Percentiles rank a stretch among this genome's conserved stretches.
phyloP scores from a whole-genome alignment of 495 filamentous ascomycete species.

The Lentithecium fluviatile region DNA sequence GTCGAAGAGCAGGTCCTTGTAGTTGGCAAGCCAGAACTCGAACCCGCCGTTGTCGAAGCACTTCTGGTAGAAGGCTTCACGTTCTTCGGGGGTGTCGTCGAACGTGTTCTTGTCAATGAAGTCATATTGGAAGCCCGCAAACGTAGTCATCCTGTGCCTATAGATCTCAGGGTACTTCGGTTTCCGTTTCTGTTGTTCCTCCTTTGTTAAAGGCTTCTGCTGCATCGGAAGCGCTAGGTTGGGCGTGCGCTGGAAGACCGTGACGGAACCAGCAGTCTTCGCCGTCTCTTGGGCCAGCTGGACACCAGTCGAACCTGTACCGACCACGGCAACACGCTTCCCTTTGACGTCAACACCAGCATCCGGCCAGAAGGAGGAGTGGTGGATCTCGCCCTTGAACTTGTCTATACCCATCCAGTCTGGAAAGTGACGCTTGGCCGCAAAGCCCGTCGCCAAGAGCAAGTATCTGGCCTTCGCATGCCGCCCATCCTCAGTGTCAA shows the following conservation, averaged over 20 bases:
- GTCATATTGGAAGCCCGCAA: conserved; percentile 51
- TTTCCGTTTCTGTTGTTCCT: conserved; percentile 51
- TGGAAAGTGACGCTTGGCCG: conserved; percentile 44
- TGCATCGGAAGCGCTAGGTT: conserved; percentile 58
- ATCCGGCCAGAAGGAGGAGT: conserved; percentile 57
- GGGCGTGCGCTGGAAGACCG: conserved; percentile 55
- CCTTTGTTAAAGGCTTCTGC: conserved; percentile 43
- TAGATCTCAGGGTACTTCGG: conserved; percentile 49
- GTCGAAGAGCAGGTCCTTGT: conserved; percentile 52
- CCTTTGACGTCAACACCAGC: conserved; percentile 48
- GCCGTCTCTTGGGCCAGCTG: conserved; percentile 50
- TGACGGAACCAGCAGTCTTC: conserved; percentile 43
- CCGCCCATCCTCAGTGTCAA: conserved; percentile 41
- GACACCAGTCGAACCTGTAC: conserved; percentile 58
- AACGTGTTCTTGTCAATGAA: conserved; percentile 46
- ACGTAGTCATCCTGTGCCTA: conserved; percentile 47
- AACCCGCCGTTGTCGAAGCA: conserved; percentile 54
- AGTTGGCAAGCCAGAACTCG: conserved; percentile 52
- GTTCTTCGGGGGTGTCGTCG: conserved; percentile 51
- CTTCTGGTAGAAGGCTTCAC: conserved; percentile 49
- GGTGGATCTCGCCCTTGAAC: conserved; percentile 49
- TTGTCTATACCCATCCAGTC: conserved; percentile 43
- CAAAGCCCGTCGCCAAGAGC: conserved; percentile 45
- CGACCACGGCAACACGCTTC: conserved; percentile 58
- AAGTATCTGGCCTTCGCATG: conserved; percentile 39